Evolutionary conservation across 2,329 filamentous ascomycete genomes (phyloP).

Genomic region (Aspergillus flavus): DNA sequence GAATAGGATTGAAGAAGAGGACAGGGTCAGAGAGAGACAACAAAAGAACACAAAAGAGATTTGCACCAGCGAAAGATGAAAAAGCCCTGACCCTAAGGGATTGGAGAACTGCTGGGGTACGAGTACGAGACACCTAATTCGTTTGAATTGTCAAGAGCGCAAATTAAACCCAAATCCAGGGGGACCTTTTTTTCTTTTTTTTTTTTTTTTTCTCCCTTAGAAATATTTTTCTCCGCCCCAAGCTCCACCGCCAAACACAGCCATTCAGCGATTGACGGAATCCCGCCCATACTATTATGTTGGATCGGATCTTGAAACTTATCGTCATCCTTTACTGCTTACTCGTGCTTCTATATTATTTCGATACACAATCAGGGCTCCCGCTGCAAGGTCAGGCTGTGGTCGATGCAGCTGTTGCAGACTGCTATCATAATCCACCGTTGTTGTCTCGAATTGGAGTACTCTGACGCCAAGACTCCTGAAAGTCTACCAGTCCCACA

Average conservation of each 20-base stretch:
- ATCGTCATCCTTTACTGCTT: no score
- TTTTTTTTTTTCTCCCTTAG: neutral
- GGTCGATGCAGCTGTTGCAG: neutral
- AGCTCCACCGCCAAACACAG: neutral
- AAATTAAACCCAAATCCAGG: constrained; percentile 1
- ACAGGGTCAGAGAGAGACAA: constrained; percentile 2
- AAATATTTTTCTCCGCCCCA: neutral
- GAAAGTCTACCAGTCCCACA: neutral
- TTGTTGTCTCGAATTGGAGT: neutral
- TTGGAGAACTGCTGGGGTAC: neutral
- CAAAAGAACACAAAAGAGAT: neutral
- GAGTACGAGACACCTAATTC: constrained; percentile 3
- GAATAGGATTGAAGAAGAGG: neutral
- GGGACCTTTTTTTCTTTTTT: neutral
- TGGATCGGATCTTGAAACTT: neutral
- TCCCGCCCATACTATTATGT: neutral
- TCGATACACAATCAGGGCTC: neutral
- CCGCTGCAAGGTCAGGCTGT: neutral
- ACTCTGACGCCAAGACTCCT: neutral
- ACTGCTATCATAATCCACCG: neutral
- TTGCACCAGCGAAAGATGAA: neutral
- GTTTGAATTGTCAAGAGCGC: neutral
- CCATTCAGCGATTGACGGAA: constrained; percentile 2
- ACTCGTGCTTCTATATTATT: neutral
- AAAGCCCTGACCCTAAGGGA: constrained; percentile 6